These are phyloP conservation scores for Papiliotrema fonsecae DNA, from an alignment of 1,284 basidiomycete genomes.

Conservation along the genomic window DNA sequence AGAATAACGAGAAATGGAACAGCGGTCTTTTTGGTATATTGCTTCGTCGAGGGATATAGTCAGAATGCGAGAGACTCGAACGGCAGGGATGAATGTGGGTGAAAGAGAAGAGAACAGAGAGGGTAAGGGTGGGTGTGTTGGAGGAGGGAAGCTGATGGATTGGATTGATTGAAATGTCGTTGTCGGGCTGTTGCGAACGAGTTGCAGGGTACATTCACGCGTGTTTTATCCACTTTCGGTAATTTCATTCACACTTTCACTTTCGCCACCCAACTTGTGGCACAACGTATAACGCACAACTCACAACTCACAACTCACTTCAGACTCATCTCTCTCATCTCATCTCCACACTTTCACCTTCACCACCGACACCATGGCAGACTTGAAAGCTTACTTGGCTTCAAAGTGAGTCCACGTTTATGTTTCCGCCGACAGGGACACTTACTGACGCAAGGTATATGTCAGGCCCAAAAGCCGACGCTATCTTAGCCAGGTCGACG, in stretches of 20 bases:
- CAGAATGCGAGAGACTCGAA: no score
- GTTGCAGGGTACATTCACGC: no score
- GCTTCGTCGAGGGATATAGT: no score
- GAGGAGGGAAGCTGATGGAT: not conserved
- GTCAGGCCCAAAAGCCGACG: constrained; percentile 94
- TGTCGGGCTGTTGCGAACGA: not conserved
- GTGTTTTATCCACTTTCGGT: no score
- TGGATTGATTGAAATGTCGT: not conserved
- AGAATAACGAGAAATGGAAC: no score
- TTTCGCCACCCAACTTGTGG: not conserved
- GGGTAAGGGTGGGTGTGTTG: not conserved
- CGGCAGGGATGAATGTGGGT: no score
- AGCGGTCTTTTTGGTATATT: no score
- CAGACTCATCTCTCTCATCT: not conserved
- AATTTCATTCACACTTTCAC: no score
- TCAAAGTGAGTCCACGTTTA: constrained; percentile 41
- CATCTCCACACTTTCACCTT: not conserved
- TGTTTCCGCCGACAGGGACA: no score
- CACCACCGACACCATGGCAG: constrained; percentile 36
- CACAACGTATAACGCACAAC: not conserved
- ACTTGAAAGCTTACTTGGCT: constrained; percentile 53
- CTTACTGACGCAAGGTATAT: constrained; percentile 73
- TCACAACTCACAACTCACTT: not conserved
- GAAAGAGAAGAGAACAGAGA: not conserved
- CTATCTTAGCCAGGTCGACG: constrained; percentile 69